These are phyloP conservation scores for Pelargonium citronellum DNA, from an alignment of 441 rosid genomes.

Conservation along the genomic window DNA sequence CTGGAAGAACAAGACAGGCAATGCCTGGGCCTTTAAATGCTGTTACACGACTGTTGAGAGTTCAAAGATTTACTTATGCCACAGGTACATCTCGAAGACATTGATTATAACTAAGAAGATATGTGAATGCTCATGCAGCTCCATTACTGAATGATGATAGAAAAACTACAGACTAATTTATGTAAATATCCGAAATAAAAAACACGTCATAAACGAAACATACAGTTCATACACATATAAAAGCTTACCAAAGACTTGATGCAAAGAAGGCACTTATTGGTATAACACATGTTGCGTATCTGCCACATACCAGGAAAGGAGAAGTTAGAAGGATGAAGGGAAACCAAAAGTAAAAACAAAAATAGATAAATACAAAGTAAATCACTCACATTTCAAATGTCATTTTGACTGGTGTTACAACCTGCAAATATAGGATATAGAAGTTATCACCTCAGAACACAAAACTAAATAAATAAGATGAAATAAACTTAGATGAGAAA, in stretches of 20 bases:
- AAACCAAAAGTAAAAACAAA: conserved; percentile 9
- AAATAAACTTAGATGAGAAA: not conserved
- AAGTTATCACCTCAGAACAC: conserved; percentile 14
- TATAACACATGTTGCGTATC: conserved; percentile 49
- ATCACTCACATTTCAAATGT: conserved; percentile 85
- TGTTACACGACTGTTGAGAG: not conserved
- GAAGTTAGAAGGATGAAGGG: not conserved
- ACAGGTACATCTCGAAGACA: not conserved
- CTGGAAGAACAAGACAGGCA: not conserved
- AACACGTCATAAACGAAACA: not conserved
- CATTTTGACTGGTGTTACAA: conserved; percentile 96
- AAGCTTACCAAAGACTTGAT: conserved; percentile 92
- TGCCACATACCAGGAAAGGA: conserved; percentile 23
- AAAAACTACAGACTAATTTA: not conserved
- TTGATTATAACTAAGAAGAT: not conserved
- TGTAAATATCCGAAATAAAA: not conserved
- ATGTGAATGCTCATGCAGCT: conserved; percentile 1
- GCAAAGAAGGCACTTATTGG: conserved; percentile 99
- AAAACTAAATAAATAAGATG: not conserved
- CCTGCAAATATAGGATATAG: conserved; percentile 40
- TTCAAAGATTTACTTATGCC: not conserved
- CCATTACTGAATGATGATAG: not conserved
- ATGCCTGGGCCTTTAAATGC: conserved; percentile 1
- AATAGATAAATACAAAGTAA: conserved; percentile 9
- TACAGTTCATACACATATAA: conserved; percentile 9